Percentiles rank a stretch among this genome's conserved stretches.
phyloP scores from a whole-genome alignment of 1,284 basidiomycete species.

The Pholiota adiposa region DNA sequence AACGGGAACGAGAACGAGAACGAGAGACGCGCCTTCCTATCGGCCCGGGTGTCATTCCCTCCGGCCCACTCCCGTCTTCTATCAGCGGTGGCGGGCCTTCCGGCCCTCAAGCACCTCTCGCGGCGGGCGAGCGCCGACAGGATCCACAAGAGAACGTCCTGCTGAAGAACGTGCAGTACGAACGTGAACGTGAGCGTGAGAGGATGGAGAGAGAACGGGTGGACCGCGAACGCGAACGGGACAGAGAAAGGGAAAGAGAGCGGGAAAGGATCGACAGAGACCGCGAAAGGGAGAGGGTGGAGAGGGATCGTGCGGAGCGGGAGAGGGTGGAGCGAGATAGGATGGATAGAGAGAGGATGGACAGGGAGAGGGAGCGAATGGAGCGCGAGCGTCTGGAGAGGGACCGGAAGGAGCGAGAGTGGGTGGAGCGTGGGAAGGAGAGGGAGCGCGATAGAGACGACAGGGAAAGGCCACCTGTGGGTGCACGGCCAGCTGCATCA shows the following conservation, averaged over 20 bases:
- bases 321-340: constrained; percentile 6
- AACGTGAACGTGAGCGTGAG: constrained; percentile 23
- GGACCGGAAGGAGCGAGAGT: constrained; percentile 17
- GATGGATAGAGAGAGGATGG: constrained; percentile 9
- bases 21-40: constrained; percentile 8
- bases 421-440: not conserved
- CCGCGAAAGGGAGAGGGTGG: constrained; percentile 21
- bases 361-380: constrained; percentile 6
- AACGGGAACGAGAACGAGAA: constrained; percentile 5
- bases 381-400: constrained; percentile 18
- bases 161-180: not conserved
- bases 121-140: constrained; percentile 2
- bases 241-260: not conserved
- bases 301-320: constrained; percentile 12
- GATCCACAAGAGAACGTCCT: not conserved
- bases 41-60: constrained; percentile 5
- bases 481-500: not conserved
- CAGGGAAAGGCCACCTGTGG: not conserved
- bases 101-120: not conserved
- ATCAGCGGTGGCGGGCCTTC: not conserved
- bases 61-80: not conserved
- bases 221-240: not conserved
- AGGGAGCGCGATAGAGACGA: not conserved
- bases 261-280: constrained; percentile 11
- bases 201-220: not conserved